phyloP scores from a whole-genome alignment of 2,329 filamentous ascomycete genomes.

The Gremmenia infestans region DNA sequence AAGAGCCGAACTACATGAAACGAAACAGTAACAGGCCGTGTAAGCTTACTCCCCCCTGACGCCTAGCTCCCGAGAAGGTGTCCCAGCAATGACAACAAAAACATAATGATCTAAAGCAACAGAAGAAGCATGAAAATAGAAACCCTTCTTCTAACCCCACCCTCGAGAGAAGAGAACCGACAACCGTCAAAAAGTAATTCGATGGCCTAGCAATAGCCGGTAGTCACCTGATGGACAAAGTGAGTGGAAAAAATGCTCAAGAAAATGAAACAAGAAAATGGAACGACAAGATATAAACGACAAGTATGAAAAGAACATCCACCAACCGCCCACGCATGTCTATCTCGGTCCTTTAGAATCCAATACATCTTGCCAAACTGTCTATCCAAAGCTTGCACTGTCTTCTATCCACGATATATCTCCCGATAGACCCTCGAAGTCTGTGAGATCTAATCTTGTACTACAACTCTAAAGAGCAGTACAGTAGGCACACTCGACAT shows the following conservation, averaged over 20 bases:
- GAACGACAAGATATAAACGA: background rate
- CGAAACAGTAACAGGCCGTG: background rate
- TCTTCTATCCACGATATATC: background rate
- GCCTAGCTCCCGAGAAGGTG: background rate
- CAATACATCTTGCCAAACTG: background rate
- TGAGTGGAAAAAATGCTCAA: background rate
- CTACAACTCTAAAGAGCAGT: background rate
- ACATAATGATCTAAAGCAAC: background rate
- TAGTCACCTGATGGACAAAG: background rate
- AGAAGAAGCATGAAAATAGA: background rate
- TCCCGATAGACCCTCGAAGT: background rate
- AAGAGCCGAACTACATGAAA: background rate
- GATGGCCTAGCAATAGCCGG: background rate
- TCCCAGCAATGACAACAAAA: background rate
- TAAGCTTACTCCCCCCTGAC: background rate
- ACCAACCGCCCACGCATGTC: background rate
- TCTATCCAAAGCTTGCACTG: background rate
- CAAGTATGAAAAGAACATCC: background rate
- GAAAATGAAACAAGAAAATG: background rate
- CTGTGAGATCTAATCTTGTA: background rate
- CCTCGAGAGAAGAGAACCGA: background rate
- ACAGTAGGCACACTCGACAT: conserved; percentile 1
- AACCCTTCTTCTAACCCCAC: background rate
- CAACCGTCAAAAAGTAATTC: background rate
- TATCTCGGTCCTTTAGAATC: background rate